These are phyloP conservation scores for Fusarium newnesense DNA, from an alignment of 2,329 filamentous ascomycete genomes.

Conservation along the genomic window DNA sequence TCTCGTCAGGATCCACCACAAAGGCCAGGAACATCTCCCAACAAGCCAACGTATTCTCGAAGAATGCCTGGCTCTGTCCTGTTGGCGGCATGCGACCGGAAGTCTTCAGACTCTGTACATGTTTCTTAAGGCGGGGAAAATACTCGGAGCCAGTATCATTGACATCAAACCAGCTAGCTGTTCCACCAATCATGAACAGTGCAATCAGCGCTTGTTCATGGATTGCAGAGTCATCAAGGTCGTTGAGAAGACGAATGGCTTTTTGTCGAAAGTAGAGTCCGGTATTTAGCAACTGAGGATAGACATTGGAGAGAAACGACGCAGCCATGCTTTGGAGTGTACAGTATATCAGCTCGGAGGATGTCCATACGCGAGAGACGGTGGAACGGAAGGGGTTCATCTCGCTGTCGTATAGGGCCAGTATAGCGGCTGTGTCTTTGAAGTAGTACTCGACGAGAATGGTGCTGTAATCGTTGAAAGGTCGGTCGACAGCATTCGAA, in stretches of 20 bases:
- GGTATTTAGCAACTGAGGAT: neutral
- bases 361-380: neutral
- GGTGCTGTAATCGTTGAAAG: neutral
- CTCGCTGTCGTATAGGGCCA: neutral
- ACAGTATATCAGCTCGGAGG: neutral
- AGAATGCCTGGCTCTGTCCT: neutral
- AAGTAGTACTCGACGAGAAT: neutral
- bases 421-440: neutral
- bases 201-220: neutral
- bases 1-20: neutral
- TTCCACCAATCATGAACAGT: neutral
- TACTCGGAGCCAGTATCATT: neutral
- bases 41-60: neutral
- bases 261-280: neutral
- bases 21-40: neutral
- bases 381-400: neutral
- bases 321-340: neutral
- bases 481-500: neutral
- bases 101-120: neutral
- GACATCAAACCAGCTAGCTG: neutral
- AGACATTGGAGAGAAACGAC: neutral
- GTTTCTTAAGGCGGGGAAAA: neutral
- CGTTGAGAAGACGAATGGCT: fast-evolving
- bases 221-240: fast-evolving
- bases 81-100: fast-evolving